Percentiles rank a stretch among this genome's conserved stretches.
Conservation (phyloP, 1,139 yeast species). For the Debaryomyces coudertii region DNA sequence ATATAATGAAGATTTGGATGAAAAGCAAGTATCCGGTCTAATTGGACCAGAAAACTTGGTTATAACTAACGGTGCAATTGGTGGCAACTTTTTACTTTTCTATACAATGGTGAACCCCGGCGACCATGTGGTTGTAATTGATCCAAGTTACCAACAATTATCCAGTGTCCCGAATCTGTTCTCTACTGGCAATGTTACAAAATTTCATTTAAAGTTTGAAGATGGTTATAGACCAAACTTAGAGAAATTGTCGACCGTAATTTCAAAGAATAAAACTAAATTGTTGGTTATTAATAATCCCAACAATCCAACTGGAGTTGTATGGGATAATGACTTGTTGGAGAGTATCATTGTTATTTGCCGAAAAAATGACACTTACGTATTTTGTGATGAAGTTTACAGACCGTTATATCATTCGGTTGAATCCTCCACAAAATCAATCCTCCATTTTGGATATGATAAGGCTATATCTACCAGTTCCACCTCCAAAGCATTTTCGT, state of each 20-base stretch:
- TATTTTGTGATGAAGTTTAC: slow-evolving; percentile 59
- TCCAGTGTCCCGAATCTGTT: slow-evolving; percentile 54
- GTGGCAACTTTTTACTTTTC: slow-evolving; percentile 54
- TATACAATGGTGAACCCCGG: slow-evolving; percentile 50
- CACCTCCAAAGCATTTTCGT: slow-evolving; percentile 57
- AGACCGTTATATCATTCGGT: slow-evolving; percentile 54
- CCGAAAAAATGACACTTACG: slow-evolving; percentile 31
- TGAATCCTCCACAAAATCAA: slow-evolving; percentile 37
- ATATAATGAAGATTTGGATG: slow-evolving; percentile 30
- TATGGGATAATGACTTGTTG: slow-evolving; percentile 41
- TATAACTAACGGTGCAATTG: slow-evolving; percentile 61
- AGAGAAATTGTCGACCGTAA: slow-evolving; percentile 29
- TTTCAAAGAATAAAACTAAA: slow-evolving; percentile 40
- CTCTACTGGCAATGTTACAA: slow-evolving; percentile 44
- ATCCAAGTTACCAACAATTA: slow-evolving; percentile 58
- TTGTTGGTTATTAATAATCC: slow-evolving; percentile 56
- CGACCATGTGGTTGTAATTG: slow-evolving; percentile 54
- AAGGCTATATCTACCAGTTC: slow-evolving; percentile 54
- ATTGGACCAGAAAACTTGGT: slow-evolving; percentile 40
- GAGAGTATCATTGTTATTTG: slow-evolving; percentile 44
- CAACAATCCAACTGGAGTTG: slow-evolving; percentile 58
- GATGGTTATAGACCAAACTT: slow-evolving; percentile 43
- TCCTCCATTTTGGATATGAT: slow-evolving; percentile 45
- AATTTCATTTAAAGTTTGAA: slow-evolving; percentile 34
- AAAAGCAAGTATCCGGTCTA: slow-evolving; percentile 14